Conservation (phyloP, 345 rosid genomes). For the Eucalyptus rudis region DNA sequence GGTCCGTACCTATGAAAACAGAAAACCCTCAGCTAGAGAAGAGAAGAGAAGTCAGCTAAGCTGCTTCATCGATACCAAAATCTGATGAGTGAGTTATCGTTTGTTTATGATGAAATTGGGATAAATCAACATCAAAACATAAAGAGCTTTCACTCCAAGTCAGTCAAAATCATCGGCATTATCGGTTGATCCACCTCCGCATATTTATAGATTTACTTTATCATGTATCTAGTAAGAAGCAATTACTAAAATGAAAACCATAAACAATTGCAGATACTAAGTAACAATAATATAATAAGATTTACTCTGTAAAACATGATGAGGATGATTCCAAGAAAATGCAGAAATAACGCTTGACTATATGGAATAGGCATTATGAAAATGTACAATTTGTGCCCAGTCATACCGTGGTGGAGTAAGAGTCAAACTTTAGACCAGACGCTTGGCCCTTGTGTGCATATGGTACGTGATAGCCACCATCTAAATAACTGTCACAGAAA, state of each 20-base stretch:
- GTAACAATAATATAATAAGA: neutral
- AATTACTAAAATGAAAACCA: neutral
- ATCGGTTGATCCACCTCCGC: conserved; percentile 33
- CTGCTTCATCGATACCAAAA: neutral
- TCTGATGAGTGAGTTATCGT: conserved; percentile 1
- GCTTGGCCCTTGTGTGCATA: conserved; percentile 70
- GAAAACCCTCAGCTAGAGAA: neutral
- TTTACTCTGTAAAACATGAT: neutral
- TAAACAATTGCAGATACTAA: neutral
- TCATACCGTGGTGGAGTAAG: conserved; percentile 63
- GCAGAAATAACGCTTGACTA: neutral
- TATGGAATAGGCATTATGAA: neutral
- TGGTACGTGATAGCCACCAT: conserved; percentile 92
- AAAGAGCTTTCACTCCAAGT: conserved; percentile 64
- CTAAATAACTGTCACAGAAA: conserved; percentile 81
- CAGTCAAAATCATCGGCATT: conserved; percentile 25
- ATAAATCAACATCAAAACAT: conserved; percentile 43
- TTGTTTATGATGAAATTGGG: conserved; percentile 90
- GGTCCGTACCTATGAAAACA: conserved; percentile 54
- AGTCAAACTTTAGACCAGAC: conserved; percentile 59
- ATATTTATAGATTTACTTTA: conserved; percentile 71
- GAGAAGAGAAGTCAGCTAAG: neutral
- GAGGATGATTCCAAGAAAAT: neutral
- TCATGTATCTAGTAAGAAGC: conserved; percentile 31
- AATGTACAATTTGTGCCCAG: neutral